Conservation (phyloP, 352 stramenopile species). For the Globisporangium irregulare region DNA sequence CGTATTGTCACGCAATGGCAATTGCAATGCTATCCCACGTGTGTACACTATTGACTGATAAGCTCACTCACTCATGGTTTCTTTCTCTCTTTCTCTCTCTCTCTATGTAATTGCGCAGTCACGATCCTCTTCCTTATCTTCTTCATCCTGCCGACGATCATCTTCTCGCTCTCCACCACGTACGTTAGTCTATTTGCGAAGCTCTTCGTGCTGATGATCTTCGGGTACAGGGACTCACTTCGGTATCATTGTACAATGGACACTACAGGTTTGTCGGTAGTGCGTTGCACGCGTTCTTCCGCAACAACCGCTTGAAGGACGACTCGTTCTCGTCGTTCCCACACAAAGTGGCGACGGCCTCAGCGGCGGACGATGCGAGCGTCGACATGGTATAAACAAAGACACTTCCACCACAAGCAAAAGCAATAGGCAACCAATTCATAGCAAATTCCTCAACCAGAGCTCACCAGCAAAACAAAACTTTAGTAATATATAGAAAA, state of each 20-base stretch:
- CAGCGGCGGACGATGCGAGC: constrained; percentile 24
- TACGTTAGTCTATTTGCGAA: constrained; percentile 22
- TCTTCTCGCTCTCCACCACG: constrained; percentile 67
- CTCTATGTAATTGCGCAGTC: constrained; percentile 25
- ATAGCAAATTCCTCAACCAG: neutral
- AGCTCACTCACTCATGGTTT: neutral
- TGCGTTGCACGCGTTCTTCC: constrained; percentile 48
- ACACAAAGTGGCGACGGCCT: constrained; percentile 16
- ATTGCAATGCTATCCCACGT: neutral
- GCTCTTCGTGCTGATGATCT: neutral
- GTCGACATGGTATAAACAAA: constrained; percentile 38
- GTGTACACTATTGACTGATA: neutral
- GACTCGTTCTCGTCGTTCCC: constrained; percentile 34
- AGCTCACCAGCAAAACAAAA: neutral
- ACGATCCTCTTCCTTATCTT: constrained; percentile 72
- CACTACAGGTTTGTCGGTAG: constrained; percentile 33
- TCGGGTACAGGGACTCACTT: neutral
- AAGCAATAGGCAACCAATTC: neutral
- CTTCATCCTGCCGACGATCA: constrained; percentile 66
- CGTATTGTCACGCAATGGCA: neutral
- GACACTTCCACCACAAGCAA: neutral
- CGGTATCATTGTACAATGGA: neutral
- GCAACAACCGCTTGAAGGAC: constrained; percentile 70
- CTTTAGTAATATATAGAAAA: constrained; percentile 17
- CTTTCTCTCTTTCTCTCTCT: neutral